Evolutionary conservation across 2,329 filamentous ascomycete species (phyloP), one percentile per base, ranked within the genome.

Genomic region (Zasmidium angulare): DNA sequence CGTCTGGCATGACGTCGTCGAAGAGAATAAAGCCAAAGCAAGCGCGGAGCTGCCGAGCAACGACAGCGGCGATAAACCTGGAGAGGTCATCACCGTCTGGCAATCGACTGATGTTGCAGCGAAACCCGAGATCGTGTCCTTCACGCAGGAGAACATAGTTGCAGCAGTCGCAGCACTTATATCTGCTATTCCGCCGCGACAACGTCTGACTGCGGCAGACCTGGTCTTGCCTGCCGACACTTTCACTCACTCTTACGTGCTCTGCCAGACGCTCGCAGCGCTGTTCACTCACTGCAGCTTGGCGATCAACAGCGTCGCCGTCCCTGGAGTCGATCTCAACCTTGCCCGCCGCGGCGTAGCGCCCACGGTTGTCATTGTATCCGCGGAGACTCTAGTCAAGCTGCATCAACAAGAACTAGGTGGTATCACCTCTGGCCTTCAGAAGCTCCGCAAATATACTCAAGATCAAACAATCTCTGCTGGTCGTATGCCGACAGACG

Each of bases 1-100:
- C n/a, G 95, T 93, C 14, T 99, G 93, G 93, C 90, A 96, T 70
- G 90, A 97, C 60, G 84, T 98, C 55, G 79, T 97, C 23, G 85
- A 89, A 64, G 89, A 95, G 62, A 82, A 83, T 64, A 84, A 86
- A 19, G 76, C 79, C 24, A 79, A 78, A 55, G 81, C 84, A 40
- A 84, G 82, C 46, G 78, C 78, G 7, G 84, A 90, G 20, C 80
- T 96, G 12, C 90, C 90, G 1, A 76, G 82, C 10, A 76, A 84
- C 53, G 84, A 86, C 46, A 82, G 81, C 22, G 84, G 83, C 40
- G 70, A 73, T 1, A 76, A 76, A 24, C 75, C 80, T 1, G 79
- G 78, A 12, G 77, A 78, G 20, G 61, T 87, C 29, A 78, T 90
- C 49, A 82, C 86, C 43, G 88, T 93, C 68, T 91, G 88, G 86